phyloP scores from a whole-genome alignment of 2,329 filamentous ascomycete species.

The Dactylellina drechsleri region DNA sequence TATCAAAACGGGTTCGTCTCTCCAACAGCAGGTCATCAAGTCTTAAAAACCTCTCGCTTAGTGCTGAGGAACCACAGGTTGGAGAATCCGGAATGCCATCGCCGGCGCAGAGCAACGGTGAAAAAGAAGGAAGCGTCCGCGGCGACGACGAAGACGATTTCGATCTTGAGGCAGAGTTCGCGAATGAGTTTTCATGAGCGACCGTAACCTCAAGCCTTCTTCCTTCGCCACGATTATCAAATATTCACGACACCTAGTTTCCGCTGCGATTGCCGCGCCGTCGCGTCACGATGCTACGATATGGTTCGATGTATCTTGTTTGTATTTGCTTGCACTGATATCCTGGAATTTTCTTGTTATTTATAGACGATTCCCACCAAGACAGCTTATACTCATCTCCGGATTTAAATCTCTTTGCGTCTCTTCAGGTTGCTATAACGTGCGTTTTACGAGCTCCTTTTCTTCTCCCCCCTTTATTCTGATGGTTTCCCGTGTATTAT shows the following conservation, averaged over 20 bases:
- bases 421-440: not conserved
- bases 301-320: slow-evolving; percentile 15
- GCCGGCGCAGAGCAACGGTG: slow-evolving; percentile 47
- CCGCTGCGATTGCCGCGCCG: not conserved
- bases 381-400: not conserved
- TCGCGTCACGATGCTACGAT: slow-evolving; percentile 11
- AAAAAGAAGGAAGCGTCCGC: slow-evolving; percentile 37
- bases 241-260: not conserved
- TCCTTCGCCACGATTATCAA: not conserved
- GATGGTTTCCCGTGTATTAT: slow-evolving; percentile 14
- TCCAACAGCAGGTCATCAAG: slow-evolving; percentile 53
- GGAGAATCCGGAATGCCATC: slow-evolving; percentile 53
- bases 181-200: slow-evolving; percentile 44
- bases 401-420: not conserved
- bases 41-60: slow-evolving; percentile 48
- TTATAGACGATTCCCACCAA: not conserved
- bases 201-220: not conserved
- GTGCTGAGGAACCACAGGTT: slow-evolving; percentile 41
- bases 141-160: slow-evolving; percentile 49
- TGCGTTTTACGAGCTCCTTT: not conserved
- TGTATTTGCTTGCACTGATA: not conserved
- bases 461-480: not conserved
- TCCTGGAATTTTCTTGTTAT: not conserved
- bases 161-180: slow-evolving; percentile 48
- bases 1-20: slow-evolving; percentile 46